Base-by-base conservation (phyloP, 1,284 basidiomycete species). In the Puccinia triticina region DNA sequence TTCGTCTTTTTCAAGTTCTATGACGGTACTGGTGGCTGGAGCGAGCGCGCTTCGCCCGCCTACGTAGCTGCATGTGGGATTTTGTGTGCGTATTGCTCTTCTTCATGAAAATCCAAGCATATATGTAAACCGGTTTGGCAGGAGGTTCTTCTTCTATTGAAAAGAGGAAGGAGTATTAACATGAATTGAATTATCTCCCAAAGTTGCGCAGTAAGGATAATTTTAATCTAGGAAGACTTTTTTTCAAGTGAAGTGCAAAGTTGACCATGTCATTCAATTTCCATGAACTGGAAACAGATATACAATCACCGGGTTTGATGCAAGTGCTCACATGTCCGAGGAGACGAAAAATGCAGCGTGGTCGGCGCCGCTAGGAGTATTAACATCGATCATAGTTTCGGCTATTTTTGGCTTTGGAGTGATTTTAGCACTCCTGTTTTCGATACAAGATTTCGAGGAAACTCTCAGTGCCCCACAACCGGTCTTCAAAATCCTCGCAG, bases 1-100 rank as follows among this genome's bases (percentile, higher is more conserved):
- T 92, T 92, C 84, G 92, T 93, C 16, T 93, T 93, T 86, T 86
- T 86, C 55, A 90, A 89, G 8, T 93, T 93, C 86, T 89, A 92
- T 79, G 92, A 93, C 85, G 90, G 89, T 29, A 93, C 92, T 0
- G 92, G 91, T 0, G 92, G 91, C 16, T 93, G 92, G 92, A 89
- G 90, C 50, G 88, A 89, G 37, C 88, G 92, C 10, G 92, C 92
- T 3, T 91, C 91, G 82, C 89, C 89, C 53, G 91, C 89, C 0
- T 93, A 93, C 86, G 91, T 93, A 37, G 90, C 89, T 10, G 87
- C 92, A 46, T 90, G 92, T 84, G 92, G 92, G 8, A 90, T 92
- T 83, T 87, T 93, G 90, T 92, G 89, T 90, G 91, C 14, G 91
- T 92, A 88, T 85, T 82, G 72, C 85, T 48, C 37, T 83, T 23